phyloP scores from a whole-genome alignment of 129 eudicot species.

The Pittosporum tobira region DNA sequence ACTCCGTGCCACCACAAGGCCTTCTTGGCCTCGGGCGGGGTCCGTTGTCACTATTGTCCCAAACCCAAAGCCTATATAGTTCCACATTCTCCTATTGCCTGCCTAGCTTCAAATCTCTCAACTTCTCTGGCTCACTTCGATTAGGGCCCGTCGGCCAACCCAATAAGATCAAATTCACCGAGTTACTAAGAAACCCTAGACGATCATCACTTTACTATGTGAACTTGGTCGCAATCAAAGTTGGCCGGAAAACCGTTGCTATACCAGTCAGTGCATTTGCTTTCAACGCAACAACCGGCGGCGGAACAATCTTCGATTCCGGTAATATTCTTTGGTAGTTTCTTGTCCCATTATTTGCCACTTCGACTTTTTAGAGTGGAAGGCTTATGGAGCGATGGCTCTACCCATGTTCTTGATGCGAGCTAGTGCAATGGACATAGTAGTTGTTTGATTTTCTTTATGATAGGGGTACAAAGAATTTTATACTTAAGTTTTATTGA shows the following conservation, averaged over 20 bases:
- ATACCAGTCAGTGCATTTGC: constrained; percentile 69
- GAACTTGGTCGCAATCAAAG: constrained; percentile 55
- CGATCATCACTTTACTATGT: constrained; percentile 89
- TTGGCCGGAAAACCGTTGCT: constrained; percentile 43
- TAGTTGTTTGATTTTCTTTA: too few species aligned
- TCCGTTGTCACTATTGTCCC: constrained; percentile 65
- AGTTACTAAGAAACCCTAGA: constrained; percentile 66
- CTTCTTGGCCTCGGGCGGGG: constrained; percentile 91
- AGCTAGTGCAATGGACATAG: too few species aligned
- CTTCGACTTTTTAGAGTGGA: too few species aligned
- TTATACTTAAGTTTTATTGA: too few species aligned
- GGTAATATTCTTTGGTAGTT: constrained; percentile 26
- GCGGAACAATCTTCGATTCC: constrained; percentile 85
- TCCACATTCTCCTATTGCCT: constrained; percentile 89
- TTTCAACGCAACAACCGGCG: constrained; percentile 69
- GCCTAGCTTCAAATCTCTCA: constrained; percentile 69
- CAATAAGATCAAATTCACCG: constrained; percentile 50
- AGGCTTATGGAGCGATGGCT: too few species aligned
- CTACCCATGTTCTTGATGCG: too few species aligned
- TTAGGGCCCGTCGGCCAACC: constrained; percentile 81
- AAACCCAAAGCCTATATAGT: constrained; percentile 51
- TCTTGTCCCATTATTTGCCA: too few species aligned
- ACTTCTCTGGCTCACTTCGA: constrained; percentile 68
- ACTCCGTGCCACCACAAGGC: constrained; percentile 79
- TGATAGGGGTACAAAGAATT: too few species aligned